Base-by-base conservation (phyloP, 2,329 filamentous ascomycete genomes). In the Trichocomaceae sp. region DNA sequence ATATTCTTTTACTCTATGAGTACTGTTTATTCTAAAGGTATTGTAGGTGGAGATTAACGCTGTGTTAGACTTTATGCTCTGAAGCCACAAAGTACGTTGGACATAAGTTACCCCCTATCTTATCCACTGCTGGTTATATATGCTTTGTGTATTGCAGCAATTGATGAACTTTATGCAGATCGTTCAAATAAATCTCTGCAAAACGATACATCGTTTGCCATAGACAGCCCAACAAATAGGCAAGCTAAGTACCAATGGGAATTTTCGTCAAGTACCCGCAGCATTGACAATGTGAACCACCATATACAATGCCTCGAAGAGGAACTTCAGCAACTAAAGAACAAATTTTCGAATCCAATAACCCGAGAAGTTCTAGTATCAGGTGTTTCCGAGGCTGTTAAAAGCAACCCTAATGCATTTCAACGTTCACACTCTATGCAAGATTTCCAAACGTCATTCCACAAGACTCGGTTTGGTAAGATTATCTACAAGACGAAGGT, bases 281-380 rank as follows among this genome's bases (percentile, higher is more conserved):
- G 39, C 35, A 41, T 49, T 22, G 10, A 49, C 19, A 23, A 42
- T 23, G 42, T 45, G 13, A 26, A 54, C 13, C 20, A 49, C 37
- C 52, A 54, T 54, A 23, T 49, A 13, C 33, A 44, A 17, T 19
- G 35, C 8, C 52, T 54, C n/a, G 35, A 54, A 45, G 17, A 49
- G 46, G 52, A 54, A 17, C 19, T 44, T 17, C 33, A 4, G 17
- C 22, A 35, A 19, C 5, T 49, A 10, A 48, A 48, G 26, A 22
- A 29, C 2, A 6, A 17, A 31, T 13, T 54, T 7, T 41, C 35
- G 22, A 54, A 26, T n/a, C 37, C 52, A 44, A 17, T 54, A 5
- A 8, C 29, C 22, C 20, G 46, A 35, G 12, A 42, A n/a, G 37
- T 48, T n/a, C 26, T 54, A n/a, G 1, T 54, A 45, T 54, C 46